Base-by-base conservation (phyloP, 352 stramenopile species). In the Plasmopara viticola region DNA sequence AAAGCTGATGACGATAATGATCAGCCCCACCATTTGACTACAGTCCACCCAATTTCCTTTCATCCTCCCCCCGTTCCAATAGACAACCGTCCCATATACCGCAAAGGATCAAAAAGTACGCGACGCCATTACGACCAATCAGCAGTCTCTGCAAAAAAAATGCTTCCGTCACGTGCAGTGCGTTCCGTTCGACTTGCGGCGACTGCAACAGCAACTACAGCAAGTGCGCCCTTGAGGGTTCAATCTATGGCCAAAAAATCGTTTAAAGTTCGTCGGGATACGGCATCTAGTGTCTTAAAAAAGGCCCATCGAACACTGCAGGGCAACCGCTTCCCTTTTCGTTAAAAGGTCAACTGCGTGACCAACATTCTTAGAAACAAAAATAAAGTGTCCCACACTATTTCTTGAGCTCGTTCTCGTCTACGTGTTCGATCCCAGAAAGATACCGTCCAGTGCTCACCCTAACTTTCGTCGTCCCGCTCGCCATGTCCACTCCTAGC, bases 211-310 rank as follows among this genome's bases (percentile, higher is more conserved):
- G 9, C 39, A 41, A 31, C 34, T 40, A 15, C 53, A 14, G 15
- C 39, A 45, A 28, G 31, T n/a, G 8, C 60, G 8, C 28, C 34
- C 5, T 13, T 53, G 5, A 45, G 56, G 1, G 18, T 58, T 5
- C 63, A 42, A 9, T 56, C 58, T 28, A 58, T 53, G 2, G 44
- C 43, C 12, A 33, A 35, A 35, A 12, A 49, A 31, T 51, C 61
- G 46, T 48, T 81, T 34, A 81, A 84, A 45, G 62, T 78, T 31
- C 59, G 74, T 17, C 65, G 68, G 5, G 72, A 86, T 58, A 84
- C 70, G 2, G 63, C 74, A 15, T 84, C 72, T 13, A 84, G 70
- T 30, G 53, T 64, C 15, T 53, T 84, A 14, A 84, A 82, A 64
- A 83, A 84, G 53, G 62, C 64, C 35, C 48, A 51, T 39, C 46